These are phyloP conservation scores for Bacterosira constricta DNA, from an alignment of 108 stramenopile genomes.

Conservation along the genomic window DNA sequence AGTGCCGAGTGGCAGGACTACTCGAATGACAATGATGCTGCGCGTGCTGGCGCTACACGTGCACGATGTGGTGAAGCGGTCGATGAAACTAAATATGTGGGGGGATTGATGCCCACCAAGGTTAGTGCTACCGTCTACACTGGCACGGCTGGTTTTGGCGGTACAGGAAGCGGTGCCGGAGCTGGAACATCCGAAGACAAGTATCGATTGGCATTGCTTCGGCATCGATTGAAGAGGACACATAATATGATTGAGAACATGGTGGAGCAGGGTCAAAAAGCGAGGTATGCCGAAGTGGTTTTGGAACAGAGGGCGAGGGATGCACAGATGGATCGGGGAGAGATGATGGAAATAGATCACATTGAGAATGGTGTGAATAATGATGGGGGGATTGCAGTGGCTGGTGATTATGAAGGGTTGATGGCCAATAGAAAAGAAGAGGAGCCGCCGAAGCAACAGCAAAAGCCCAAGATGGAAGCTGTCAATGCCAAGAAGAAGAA, in stretches of 20 bases:
- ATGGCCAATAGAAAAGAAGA: neutral
- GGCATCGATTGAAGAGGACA: constrained; percentile 19
- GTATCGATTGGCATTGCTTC: neutral
- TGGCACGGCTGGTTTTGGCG: constrained; percentile 11
- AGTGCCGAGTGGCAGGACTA: constrained; percentile 38
- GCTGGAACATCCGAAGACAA: neutral
- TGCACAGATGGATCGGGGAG: constrained; percentile 20
- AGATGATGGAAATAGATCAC: neutral
- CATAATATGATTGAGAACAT: constrained; percentile 29
- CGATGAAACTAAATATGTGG: constrained; percentile 28
- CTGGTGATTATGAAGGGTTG: constrained; percentile 29
- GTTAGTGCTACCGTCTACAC: neutral
- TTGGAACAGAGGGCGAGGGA: constrained; percentile 21
- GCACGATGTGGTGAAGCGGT: constrained; percentile 25
- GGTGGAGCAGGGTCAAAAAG: constrained; percentile 19
- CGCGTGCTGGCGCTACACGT: neutral
- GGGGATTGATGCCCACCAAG: constrained; percentile 34
- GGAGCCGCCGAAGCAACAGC: too few relatives aligned
- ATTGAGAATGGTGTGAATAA: neutral
- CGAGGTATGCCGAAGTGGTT: constrained; percentile 4
- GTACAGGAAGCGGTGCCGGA: neutral
- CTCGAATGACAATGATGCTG: constrained; percentile 8
- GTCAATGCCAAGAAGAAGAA: too few relatives aligned
- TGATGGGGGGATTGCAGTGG: neutral
- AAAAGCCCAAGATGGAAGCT: too few relatives aligned